phyloP scores from a whole-genome alignment of 2,329 filamentous ascomycete genomes.

The Cladosporium sp. region DNA sequence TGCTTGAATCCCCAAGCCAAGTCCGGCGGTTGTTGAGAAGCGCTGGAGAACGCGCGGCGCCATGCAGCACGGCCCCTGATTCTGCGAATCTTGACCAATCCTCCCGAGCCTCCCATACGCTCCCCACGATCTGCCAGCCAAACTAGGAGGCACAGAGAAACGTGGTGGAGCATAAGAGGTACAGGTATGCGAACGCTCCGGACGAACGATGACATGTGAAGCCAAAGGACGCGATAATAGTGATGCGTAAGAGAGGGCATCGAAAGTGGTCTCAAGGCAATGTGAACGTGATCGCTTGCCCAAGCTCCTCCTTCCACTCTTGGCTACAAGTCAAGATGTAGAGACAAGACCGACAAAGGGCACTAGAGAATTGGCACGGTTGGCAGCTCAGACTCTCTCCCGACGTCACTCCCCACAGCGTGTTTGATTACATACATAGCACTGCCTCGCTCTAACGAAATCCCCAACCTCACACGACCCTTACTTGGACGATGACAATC shows the following conservation, averaged over 20 bases:
- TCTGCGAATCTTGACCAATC: too few species aligned
- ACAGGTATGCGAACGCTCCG: too few species aligned
- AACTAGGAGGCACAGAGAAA: too few species aligned
- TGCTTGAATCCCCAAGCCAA: conserved; percentile 1
- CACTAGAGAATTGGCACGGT: not conserved
- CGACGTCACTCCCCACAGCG: not conserved
- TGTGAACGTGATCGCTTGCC: too few species aligned
- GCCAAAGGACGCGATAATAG: too few species aligned
- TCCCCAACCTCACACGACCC: too few species aligned
- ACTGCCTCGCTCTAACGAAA: too few species aligned
- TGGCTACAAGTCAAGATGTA: not conserved
- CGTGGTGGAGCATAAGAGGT: too few species aligned
- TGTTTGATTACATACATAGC: not conserved
- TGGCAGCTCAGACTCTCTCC: not conserved
- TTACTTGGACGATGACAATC: too few species aligned
- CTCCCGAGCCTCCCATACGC: not conserved
- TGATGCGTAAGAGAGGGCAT: too few species aligned
- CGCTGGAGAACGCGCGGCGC: not conserved
- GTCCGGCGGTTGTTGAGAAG: not conserved
- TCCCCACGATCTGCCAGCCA: not conserved
- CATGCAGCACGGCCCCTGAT: not conserved
- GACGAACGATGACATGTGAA: too few species aligned
- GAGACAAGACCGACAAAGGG: not conserved
- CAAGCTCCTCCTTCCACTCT: not conserved
- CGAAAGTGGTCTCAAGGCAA: too few species aligned